Evolutionary conservation across 768 basidiomycete species (phyloP), one percentile per base, ranked within the genome.

Genomic region (Lyophyllum semitale): DNA sequence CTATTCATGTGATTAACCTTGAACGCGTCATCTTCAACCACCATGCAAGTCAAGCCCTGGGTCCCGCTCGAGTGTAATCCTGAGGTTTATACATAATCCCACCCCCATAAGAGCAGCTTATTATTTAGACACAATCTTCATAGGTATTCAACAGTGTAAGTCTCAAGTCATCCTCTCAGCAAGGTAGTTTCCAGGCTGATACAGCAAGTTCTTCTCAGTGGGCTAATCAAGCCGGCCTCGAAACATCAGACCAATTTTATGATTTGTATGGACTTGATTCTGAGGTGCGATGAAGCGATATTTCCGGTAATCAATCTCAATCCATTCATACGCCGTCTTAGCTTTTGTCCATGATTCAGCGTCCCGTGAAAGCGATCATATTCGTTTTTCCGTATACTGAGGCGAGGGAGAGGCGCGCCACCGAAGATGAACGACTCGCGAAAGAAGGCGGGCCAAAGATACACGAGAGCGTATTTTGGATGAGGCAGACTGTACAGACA

Each of bases 91-190:
- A 49, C n/a, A 38, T 38, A 26, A 22, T 27, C 8, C 17, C 3
- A n/a, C 13, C 8, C 20, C 17, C 42, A 13, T 11, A 44, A 1
- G 7, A 26, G 1, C 18, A n/a, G 22, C 5, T 23, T 32, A 2
- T 17, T 17, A 1, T 29, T n/a, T 18, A 20, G 6, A 44, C 12
- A 25, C 23, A n/a, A 17, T 25, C 12, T 33, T 32, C 5, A 18
- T 23, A 54, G 53, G 53, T 54, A 30, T 54, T 54, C 35, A 54
- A 54, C 17, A 18, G 46, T 23, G 53, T 54, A 48, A 48, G 53
- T 30, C 18, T 18, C n/a, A n/a, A n/a, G 4, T 48, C 6, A 22
- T 20, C 47, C n/a, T 6, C 32, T 27, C 12, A 9, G 12, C 29
- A 13, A 30, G 15, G 9, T 22, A 23, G 8, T 12, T 33, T 22